Percentiles rank a stretch among this genome's conserved stretches.
phyloP scores from a whole-genome alignment of 2,329 filamentous ascomycete genomes.

The Cladophialophora exuberans region DNA sequence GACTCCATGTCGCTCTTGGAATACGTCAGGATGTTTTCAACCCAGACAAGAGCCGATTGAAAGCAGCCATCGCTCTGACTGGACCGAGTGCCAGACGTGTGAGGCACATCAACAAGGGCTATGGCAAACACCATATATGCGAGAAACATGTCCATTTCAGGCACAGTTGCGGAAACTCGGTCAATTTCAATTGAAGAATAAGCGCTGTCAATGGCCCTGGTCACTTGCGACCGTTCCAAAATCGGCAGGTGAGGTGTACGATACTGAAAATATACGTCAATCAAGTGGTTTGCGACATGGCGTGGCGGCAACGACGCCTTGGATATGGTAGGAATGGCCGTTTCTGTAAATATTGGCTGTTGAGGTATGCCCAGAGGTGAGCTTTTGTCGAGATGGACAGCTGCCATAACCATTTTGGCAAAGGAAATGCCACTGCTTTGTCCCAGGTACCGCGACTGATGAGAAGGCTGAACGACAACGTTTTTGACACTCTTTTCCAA shows the following conservation, averaged over 20 bases:
- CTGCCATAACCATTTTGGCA: constrained; percentile 41
- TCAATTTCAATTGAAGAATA: constrained; percentile 29
- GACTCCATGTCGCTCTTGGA: constrained; percentile 40
- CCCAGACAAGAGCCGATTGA: constrained; percentile 37
- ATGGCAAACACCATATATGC: constrained; percentile 42
- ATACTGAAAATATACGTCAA: constrained; percentile 41
- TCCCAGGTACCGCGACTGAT: constrained; percentile 39
- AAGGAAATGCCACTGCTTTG: constrained; percentile 40
- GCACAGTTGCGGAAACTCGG: constrained; percentile 15
- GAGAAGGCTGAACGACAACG: constrained; percentile 14
- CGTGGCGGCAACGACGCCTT: constrained; percentile 39
- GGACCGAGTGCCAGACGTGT: constrained; percentile 33
- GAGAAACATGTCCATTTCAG: constrained; percentile 37
- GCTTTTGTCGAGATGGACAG: constrained; percentile 31
- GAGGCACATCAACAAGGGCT: constrained; percentile 36
- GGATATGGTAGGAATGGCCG: constrained; percentile 1
- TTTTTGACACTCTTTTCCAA: constrained; percentile 16
- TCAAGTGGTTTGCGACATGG: constrained; percentile 39
- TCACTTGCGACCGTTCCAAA: constrained; percentile 35
- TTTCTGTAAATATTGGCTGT: constrained; percentile 18
- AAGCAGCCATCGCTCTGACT: constrained; percentile 43
- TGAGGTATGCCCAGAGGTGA: constrained; percentile 13
- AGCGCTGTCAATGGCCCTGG: constrained; percentile 35
- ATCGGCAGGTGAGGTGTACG: constrained; percentile 41
- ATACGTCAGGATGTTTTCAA: constrained; percentile 39